Conservation (phyloP, 495 filamentous ascomycete genomes). For the Astrothelium subdiscretum region DNA sequence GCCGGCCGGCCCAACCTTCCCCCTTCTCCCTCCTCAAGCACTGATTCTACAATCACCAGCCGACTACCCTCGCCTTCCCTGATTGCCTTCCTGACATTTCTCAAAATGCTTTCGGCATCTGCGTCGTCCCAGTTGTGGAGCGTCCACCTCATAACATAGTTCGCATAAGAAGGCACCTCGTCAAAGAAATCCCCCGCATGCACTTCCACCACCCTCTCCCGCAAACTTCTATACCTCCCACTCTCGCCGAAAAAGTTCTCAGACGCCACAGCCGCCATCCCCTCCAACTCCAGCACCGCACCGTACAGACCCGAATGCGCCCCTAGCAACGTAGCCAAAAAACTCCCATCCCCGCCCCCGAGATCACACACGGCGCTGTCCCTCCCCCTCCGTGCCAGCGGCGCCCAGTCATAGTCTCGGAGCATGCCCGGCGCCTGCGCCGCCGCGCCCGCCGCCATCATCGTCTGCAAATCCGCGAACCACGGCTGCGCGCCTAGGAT, state of each 20-base stretch:
- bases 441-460: conserved; percentile 22
- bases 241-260: conserved; percentile 5
- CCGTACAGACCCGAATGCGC: conserved; percentile 6
- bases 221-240: conserved; percentile 8
- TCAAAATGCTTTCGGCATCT: conserved; percentile 12
- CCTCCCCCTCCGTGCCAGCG: conserved; percentile 7
- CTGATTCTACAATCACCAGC: conserved; percentile 21
- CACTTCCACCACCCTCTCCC: conserved; percentile 6
- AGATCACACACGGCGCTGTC: conserved; percentile 15
- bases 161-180: conserved; percentile 13
- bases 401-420: conserved; percentile 26
- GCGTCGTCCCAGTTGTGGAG: conserved; percentile 25
- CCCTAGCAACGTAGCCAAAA: conserved; percentile 11
- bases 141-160: conserved; percentile 26
- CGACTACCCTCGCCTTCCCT: conserved; percentile 5
- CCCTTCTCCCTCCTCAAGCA: conserved; percentile 14
- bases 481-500: conserved; percentile 19
- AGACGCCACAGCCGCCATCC: conserved; percentile 4
- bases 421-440: conserved; percentile 27
- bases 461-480: conserved; percentile 21
- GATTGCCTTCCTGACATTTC: conserved; percentile 4
- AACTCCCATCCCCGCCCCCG: conserved; percentile 13
- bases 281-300: conserved; percentile 7
- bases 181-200: conserved; percentile 21
- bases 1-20: neutral